These are phyloP conservation scores for Colletotrichum cordylinicola DNA, from an alignment of 2,329 filamentous ascomycete species.

Conservation along the genomic window DNA sequence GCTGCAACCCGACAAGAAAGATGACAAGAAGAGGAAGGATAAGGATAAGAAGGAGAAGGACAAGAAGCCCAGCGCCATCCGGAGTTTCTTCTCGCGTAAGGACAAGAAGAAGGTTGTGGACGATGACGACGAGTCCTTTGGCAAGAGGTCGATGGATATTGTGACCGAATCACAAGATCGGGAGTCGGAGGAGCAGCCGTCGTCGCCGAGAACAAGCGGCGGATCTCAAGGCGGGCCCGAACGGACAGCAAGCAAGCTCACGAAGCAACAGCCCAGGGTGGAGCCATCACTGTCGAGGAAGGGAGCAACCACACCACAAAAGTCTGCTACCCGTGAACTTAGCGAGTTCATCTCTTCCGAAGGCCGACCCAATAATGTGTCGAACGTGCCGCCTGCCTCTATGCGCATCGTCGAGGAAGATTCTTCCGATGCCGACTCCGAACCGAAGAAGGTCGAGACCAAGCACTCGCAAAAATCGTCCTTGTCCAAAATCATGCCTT, in stretches of 20 bases:
- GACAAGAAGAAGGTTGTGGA: conserved; percentile 63
- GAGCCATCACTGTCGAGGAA: conserved; percentile 55
- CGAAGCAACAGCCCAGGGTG: conserved; percentile 66
- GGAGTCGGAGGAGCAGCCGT: conserved; percentile 48
- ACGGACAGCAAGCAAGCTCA: conserved; percentile 70
- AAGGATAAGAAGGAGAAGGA: conserved; percentile 77
- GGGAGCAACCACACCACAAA: conserved; percentile 32
- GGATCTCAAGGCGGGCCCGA: conserved; percentile 42
- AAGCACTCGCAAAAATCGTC: conserved; percentile 43
- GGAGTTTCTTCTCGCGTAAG: conserved; percentile 68
- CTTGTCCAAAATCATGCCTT: conserved; percentile 48
- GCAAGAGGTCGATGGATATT: conserved; percentile 67
- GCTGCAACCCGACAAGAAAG: conserved; percentile 68
- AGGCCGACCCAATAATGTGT: conserved; percentile 55
- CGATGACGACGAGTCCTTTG: conserved; percentile 65
- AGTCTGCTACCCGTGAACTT: conserved; percentile 44
- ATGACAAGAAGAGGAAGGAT: conserved; percentile 79
- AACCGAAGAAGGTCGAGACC: conserved; percentile 30
- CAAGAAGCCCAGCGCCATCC: conserved; percentile 62
- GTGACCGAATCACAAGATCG: conserved; percentile 49
- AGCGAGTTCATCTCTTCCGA: conserved; percentile 47
- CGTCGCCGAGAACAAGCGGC: conserved; percentile 35
- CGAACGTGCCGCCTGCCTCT: conserved; percentile 57
- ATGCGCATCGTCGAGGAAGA: conserved; percentile 65
- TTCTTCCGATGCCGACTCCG: conserved; percentile 31